phyloP scores from a whole-genome alignment of 2,329 filamentous ascomycete genomes.

The Fusarium globosum region DNA sequence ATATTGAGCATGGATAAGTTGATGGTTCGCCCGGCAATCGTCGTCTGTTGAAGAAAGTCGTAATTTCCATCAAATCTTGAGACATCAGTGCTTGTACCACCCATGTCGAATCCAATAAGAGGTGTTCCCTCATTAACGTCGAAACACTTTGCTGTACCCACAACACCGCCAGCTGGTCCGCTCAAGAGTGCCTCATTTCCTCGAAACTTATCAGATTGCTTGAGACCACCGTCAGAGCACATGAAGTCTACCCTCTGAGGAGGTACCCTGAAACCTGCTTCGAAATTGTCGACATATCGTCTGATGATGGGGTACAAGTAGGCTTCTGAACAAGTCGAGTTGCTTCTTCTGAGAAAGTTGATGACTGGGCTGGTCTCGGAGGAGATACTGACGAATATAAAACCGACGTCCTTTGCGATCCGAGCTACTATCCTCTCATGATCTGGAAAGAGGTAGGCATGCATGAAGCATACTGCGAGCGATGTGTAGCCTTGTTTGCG shows the following conservation, averaged over 20 bases:
- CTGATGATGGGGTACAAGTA: conserved; percentile 78
- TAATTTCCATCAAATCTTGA: conserved; percentile 75
- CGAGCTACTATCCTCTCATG: conserved; percentile 81
- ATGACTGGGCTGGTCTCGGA: conserved; percentile 77
- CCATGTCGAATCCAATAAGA: conserved; percentile 56
- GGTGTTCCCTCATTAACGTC: conserved; percentile 72
- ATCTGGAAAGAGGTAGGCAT: conserved; percentile 86
- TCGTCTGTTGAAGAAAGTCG: conserved; percentile 78
- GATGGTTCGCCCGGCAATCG: conserved; percentile 76
- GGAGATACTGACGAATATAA: conserved; percentile 74
- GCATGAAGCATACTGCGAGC: conserved; percentile 87
- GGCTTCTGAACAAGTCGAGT: conserved; percentile 76
- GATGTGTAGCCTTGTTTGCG: conserved; percentile 76
- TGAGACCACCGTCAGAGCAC: conserved; percentile 63
- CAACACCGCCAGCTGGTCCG: conserved; percentile 77
- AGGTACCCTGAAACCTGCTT: conserved; percentile 70
- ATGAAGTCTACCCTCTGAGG: conserved; percentile 74
- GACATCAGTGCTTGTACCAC: conserved; percentile 78
- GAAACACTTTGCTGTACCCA: conserved; percentile 76
- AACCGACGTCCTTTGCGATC: conserved; percentile 80
- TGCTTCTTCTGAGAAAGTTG: conserved; percentile 74
- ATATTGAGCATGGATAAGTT: conserved; percentile 79
- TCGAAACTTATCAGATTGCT: conserved; percentile 67
- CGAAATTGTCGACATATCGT: conserved; percentile 74
- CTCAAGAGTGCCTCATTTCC: conserved; percentile 74